Base-by-base conservation (phyloP, 1,284 basidiomycete species). In the Taiwanofungus camphoratus region DNA sequence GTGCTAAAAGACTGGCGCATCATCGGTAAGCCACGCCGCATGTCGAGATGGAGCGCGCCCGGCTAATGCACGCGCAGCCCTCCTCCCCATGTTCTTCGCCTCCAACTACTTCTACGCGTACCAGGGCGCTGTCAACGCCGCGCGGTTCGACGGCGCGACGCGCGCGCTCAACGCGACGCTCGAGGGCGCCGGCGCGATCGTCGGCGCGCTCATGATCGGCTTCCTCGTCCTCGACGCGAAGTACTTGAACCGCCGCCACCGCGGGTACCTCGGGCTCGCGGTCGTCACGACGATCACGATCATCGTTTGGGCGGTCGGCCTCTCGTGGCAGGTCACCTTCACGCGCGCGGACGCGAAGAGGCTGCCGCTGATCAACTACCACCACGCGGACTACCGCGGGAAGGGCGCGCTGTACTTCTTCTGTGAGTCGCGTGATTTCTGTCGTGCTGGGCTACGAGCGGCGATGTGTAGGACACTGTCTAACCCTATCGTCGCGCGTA, bases 21-120 rank as follows among this genome's bases (percentile, higher is more conserved):
- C 38, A 46, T 68, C 44, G 51, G 58, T 59, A 41, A 12, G 56
- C 21, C 21, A 16, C 30, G 2, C 16, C 32, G 8, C 22, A 5
- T 19, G 23, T 26, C 8, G 19, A 30, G 12, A 30, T 36, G n/a
- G n/a, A n/a, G n/a, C 35, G 9, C 7, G 2, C 19, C 29, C 35
- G 12, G 8, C 9, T n/a, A n/a, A n/a, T n/a, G n/a, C n/a, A n/a
- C 12, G 22, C 31, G 5, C 44, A 59, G 58, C 64, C 24, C 59
- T 70, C 35, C 52, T 62, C 39, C 68, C 68, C 11, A 66, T 70
- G 60, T 70, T 69, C 61, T 67, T 70, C 58, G 56, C 61, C 6
- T 63, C 65, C 48, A 66, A 64, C 59, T 66, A 65, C 50, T 65
- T 65, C 51, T 66, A 69, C 52, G 65, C 68, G 9, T 70, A 68